Conservation (phyloP, 2,329 filamentous ascomycete genomes). For the Aspergillus sp. region DNA sequence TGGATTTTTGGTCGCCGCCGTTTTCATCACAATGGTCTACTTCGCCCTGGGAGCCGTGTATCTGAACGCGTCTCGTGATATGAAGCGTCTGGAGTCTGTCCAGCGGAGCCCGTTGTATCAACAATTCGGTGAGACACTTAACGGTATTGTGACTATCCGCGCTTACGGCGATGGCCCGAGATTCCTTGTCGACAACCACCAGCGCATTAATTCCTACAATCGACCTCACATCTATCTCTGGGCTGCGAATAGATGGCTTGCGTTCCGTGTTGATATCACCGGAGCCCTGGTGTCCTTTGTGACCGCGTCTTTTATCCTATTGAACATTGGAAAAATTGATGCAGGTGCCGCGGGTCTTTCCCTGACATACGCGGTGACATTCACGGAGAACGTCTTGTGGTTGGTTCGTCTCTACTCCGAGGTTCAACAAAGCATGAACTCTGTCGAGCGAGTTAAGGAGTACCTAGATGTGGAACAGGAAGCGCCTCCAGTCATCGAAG, state of each 20-base stretch:
- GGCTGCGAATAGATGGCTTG: slow-evolving; percentile 95
- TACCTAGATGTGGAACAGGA: slow-evolving; percentile 97
- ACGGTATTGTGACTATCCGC: slow-evolving; percentile 92
- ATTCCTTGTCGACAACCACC: slow-evolving; percentile 88
- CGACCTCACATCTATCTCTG: slow-evolving; percentile 95
- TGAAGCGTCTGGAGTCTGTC: slow-evolving; percentile 92
- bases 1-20: slow-evolving; percentile 79
- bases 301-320: slow-evolving; percentile 84
- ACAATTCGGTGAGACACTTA: slow-evolving; percentile 94
- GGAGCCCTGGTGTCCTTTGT: slow-evolving; percentile 93
- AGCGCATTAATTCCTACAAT: slow-evolving; percentile 84
- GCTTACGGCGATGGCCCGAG: slow-evolving; percentile 92
- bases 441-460: slow-evolving; percentile 94
- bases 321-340: slow-evolving; percentile 79
- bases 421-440: slow-evolving; percentile 99
- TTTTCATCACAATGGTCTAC: slow-evolving; percentile 83
- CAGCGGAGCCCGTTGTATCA: slow-evolving; percentile 95
- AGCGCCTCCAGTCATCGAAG: slow-evolving; percentile 72
- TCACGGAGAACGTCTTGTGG: slow-evolving; percentile 96
- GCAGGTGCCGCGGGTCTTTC: slow-evolving; percentile 91
- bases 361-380: slow-evolving; percentile 92
- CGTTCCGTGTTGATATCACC: slow-evolving; percentile 85
- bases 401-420: slow-evolving; percentile 89
- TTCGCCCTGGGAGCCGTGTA: slow-evolving; percentile 84
- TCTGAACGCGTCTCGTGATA: slow-evolving; percentile 84